Conservation (phyloP, 208 protist species). For the Trypanosoma scelopori region DNA sequence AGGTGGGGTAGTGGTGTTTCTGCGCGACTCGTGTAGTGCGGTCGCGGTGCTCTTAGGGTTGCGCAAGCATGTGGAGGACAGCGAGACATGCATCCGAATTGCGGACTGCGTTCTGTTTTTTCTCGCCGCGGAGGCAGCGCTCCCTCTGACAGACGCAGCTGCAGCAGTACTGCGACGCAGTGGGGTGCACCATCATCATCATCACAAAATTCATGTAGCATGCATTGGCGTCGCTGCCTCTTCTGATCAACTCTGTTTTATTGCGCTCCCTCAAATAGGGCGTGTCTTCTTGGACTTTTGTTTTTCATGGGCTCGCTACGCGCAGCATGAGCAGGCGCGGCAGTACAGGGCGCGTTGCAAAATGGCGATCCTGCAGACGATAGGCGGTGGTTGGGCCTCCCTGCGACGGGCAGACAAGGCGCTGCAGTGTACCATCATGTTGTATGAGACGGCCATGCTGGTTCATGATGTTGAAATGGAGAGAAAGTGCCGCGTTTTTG, state of each 20-base stretch:
- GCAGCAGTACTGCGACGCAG: background rate
- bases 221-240: conserved; percentile 10
- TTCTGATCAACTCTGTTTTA: conserved; percentile 18
- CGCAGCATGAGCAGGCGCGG: conserved; percentile 42
- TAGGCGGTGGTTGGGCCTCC: conserved; percentile 80
- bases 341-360: conserved; percentile 43
- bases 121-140: conserved; percentile 12
- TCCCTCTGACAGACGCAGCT: background rate
- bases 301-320: conserved; percentile 39
- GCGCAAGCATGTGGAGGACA: background rate
- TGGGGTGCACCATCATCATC: background rate
- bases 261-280: conserved; percentile 39
- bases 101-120: conserved; percentile 5
- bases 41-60: conserved; percentile 2
- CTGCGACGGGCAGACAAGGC: conserved; percentile 59
- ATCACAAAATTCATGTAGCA: background rate
- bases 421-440: conserved; percentile 48
- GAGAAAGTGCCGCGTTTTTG: conserved; percentile 64
- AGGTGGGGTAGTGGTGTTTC: conserved; percentile 11
- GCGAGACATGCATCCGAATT: background rate
- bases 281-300: conserved; percentile 38
- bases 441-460: conserved; percentile 35
- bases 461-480: conserved; percentile 38
- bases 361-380: conserved; percentile 63
- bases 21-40: conserved; percentile 24